phyloP scores from a whole-genome alignment of 345 rosid species.

The Nasturtium officinale region DNA sequence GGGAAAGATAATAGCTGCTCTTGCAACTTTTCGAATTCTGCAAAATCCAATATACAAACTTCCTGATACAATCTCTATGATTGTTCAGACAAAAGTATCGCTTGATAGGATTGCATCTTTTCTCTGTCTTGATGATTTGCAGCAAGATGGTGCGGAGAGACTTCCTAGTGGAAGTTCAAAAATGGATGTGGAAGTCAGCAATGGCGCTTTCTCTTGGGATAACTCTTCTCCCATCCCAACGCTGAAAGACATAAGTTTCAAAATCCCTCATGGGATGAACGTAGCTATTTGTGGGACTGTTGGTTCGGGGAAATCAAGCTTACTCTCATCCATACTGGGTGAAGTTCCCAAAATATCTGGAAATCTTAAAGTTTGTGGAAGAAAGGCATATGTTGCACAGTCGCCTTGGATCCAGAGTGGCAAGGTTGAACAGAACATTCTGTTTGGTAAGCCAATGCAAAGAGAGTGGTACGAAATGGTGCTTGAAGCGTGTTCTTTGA shows the following conservation, averaged over 20 bases:
- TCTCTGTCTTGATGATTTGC: conserved; percentile 61
- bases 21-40: conserved; percentile 69
- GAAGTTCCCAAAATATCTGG: conserved; percentile 71
- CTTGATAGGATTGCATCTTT: conserved; percentile 66
- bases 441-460: conserved; percentile 62
- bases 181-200: conserved; percentile 47
- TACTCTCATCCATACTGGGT: conserved; percentile 72
- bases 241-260: conserved; percentile 53
- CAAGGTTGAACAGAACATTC: conserved; percentile 65
- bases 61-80: conserved; percentile 66
- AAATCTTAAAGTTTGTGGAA: conserved; percentile 57
- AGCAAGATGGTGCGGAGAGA: conserved; percentile 50
- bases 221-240: conserved; percentile 47
- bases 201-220: conserved; percentile 68
- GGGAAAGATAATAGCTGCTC: conserved; percentile 73
- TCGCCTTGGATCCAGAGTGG: conserved; percentile 87
- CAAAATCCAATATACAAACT: conserved; percentile 62
- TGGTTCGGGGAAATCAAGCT: conserved; percentile 81
- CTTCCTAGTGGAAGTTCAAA: conserved; percentile 49
- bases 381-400: conserved; percentile 71
- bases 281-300: conserved; percentile 77
- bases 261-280: conserved; percentile 56
- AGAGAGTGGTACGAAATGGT: conserved; percentile 53
- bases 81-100: conserved; percentile 70
- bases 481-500: conserved; percentile 58